Evolutionary conservation across 1,139 yeast species (phyloP), one percentile per base, ranked within the genome.

Genomic region (Pichia sp.): DNA sequence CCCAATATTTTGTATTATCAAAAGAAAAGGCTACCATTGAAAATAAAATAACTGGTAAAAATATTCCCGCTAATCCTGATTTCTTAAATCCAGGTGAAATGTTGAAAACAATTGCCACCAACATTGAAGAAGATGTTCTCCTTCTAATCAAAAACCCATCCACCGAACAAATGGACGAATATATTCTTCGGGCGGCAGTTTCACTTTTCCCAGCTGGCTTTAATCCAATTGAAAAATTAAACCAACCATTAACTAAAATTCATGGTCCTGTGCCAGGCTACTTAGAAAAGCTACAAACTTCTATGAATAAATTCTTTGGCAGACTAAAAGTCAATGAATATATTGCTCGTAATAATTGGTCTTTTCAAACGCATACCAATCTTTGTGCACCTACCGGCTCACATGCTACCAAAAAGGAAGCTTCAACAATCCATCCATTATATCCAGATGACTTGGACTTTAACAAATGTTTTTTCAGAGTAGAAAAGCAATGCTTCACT

Each of bases 171-270:
- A 7, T 30, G 4, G 70, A 72, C 9, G 86, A 84, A 63, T 84
- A 83, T 62, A 72, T 73, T 50, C 72, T 83, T 59, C 75, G 83
- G 53, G 85, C 78, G 0, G 87, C 86, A 0, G 69, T 79, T 0
- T 76, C 83, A 60, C 81, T 81, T 3, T 84, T 83, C 66, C 89
- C 94, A 0, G 82, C 86, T 3, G 94, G 92, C 0, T 86, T 86
- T 62, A 76, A 81, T 55, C 92, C 90, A 2, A 59, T 63, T 7
- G 73, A 69, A 38, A 74, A 83, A 50, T 72, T 83, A 58, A 71
- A 78, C 53, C 70, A 64, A 43, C 83, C 83, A 2, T 61, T 81
- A 47, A 72, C 83, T 0, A 53, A 48, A 37, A 74, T 82, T 41
- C 88, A 83, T 56, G 73, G 67, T 18, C 87, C 87, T 0, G 81